Evolutionary conservation across 352 stramenopile species (phyloP), one percentile per base, ranked within the genome.

Genomic region (Pythium rishiriense): DNA sequence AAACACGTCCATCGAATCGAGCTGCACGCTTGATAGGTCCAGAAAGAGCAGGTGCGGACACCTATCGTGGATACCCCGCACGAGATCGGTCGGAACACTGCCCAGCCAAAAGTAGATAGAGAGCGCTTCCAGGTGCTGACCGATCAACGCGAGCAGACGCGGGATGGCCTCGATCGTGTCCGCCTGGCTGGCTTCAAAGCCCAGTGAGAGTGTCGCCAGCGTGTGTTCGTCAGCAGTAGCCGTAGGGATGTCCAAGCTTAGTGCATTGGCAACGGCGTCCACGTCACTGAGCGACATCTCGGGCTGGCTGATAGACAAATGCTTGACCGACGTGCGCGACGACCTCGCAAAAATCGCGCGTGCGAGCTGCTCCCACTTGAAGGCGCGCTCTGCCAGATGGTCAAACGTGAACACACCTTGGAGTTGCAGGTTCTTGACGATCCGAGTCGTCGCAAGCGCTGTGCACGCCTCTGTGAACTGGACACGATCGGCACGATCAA

Each of bases 1-100:
- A 41, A 68, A 58, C 26, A 68, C 43, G 22, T 68, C 61, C 43
- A 68, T 46, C 6, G 61, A 68, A 17, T 68, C 52, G 15, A 68
- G 17, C 7, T 52, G 17, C 25, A 62, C 31, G 26, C 61, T 47
- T 8, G 52, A 68, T 14, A 68, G 33, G n/a, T 68, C 61, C 4
- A 68, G 42, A 25, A 53, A 56, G 14, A 29, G 14, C 3, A 68
- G 35, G n/a, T 50, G 11, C 6, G 31, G 52, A 22, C 61, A 68
- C 8, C 26, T 17, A 2, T 22, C 15, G 14, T 47, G 25, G 19
- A 55, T 58, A 22, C 24, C 26, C 11, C 1, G 15, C 25, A 62
- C 33, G 4, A 24, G 29, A 4, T 28, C 19, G 19, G 31, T 22
- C 24, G 14, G 41, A 1, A 60, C 15, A 12, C 6, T 11, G 4